A percentile compares a stretch with the other conserved stretches of the same genome.
Conservation (phyloP, 2,329 filamentous ascomycete genomes). For the Eutypella sp. region DNA sequence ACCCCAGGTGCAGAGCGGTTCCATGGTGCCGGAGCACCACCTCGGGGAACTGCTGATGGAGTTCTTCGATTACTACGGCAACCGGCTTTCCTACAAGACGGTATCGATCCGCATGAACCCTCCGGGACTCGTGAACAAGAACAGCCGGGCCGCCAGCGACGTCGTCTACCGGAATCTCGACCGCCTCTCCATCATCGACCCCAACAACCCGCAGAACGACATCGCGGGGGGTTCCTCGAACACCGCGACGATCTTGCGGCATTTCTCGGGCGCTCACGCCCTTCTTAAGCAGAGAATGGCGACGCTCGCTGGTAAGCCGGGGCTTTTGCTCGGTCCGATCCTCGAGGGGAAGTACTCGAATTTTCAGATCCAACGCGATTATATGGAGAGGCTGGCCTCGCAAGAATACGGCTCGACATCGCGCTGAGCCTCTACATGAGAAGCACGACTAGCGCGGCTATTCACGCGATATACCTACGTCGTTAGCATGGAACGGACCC, state of each 20-base stretch:
- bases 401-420: slow-evolving; percentile 7
- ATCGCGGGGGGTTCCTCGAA: slow-evolving; percentile 82
- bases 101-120: slow-evolving; percentile 73
- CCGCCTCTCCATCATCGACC: slow-evolving; percentile 84
- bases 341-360: slow-evolving; percentile 74
- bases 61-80: slow-evolving; percentile 87
- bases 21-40: slow-evolving; percentile 57
- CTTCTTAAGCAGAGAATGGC: slow-evolving; percentile 54
- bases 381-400: slow-evolving; percentile 50
- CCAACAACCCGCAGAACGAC: slow-evolving; percentile 79
- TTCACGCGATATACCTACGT: no score
- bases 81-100: slow-evolving; percentile 64
- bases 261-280: slow-evolving; percentile 62
- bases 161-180: slow-evolving; percentile 56
- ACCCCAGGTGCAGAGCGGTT: slow-evolving; percentile 61
- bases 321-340: slow-evolving; percentile 59
- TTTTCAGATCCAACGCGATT: slow-evolving; percentile 65
- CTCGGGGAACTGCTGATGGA: slow-evolving; percentile 78
- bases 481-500: no score
- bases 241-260: slow-evolving; percentile 59
- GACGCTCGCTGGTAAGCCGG: slow-evolving; percentile 35
- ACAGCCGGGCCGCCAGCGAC: slow-evolving; percentile 34
- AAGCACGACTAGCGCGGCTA: no score
- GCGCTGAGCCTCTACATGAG: no score
- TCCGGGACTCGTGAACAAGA: slow-evolving; percentile 71